phyloP scores from a whole-genome alignment of 169 alveolate species.

The Eimeria acervulina region DNA sequence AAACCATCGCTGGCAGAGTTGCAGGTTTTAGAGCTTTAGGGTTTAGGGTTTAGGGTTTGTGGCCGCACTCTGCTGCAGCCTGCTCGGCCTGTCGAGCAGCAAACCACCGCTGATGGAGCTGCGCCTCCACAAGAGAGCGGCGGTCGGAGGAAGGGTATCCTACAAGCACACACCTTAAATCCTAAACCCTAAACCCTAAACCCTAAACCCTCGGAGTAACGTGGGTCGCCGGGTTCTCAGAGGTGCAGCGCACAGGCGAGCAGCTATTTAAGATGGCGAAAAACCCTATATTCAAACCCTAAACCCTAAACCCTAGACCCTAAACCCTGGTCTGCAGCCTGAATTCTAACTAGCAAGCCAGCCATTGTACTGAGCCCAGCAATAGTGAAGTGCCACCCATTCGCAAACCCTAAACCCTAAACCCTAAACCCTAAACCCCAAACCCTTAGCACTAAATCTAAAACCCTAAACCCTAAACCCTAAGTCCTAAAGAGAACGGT shows the following conservation, averaged over 20 bases:
- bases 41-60: not conserved
- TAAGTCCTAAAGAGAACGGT: not conserved
- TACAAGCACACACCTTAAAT: not conserved
- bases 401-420: not conserved
- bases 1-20: too few relatives aligned
- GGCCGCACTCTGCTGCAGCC: conserved; percentile 36
- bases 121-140: conserved; percentile 17
- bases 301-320: conserved; percentile 29
- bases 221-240: too few relatives aligned
- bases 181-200: conserved; percentile 44
- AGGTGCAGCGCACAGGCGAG: not conserved
- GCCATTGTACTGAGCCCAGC: too few relatives aligned
- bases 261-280: too few relatives aligned
- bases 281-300: too few relatives aligned
- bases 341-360: too few relatives aligned
- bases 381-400: not conserved
- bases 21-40: not conserved
- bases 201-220: conserved; percentile 39
- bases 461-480: conserved; percentile 30
- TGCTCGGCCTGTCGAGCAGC: conserved; percentile 46
- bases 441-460: not conserved
- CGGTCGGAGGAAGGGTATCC: conserved; percentile 45
- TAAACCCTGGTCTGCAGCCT: conserved; percentile 14
- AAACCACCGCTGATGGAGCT: conserved; percentile 36
- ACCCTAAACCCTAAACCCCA: not conserved